A percentile compares a stretch with the other conserved stretches of the same genome.
These are phyloP conservation scores for Linum trigynum DNA, from an alignment of 345 rosid genomes.

Conservation along the genomic window DNA sequence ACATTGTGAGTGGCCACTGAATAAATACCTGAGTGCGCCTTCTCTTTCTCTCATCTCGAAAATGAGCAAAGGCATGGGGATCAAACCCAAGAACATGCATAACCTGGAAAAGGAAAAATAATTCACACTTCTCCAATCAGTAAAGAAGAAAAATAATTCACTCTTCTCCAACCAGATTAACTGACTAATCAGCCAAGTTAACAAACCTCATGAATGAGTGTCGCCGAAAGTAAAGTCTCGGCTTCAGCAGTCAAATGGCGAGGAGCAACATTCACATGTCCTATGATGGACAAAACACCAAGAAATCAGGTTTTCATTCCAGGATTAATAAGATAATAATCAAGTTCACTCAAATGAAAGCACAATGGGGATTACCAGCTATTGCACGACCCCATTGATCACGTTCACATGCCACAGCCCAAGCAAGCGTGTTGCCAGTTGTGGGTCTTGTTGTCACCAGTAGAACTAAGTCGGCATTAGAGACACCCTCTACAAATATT, in stretches of 20 bases:
- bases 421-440: conserved; percentile 96
- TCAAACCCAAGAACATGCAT: conserved; percentile 99
- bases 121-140: neutral
- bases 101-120: conserved; percentile 41
- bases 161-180: conserved; percentile 7
- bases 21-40: conserved; percentile 72
- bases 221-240: conserved; percentile 91
- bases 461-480: conserved; percentile 84
- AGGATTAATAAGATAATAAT: neutral
- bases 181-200: conserved; percentile 10
- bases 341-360: neutral
- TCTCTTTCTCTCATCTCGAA: conserved; percentile 95
- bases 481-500: conserved; percentile 61
- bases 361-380: conserved; percentile 49
- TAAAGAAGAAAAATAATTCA: neutral
- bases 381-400: conserved; percentile 99
- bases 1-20: neutral
- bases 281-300: conserved; percentile 23
- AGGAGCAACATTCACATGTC: conserved; percentile 99
- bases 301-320: conserved; percentile 12
- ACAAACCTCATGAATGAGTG: conserved; percentile 87
- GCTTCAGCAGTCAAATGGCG: conserved; percentile 98
- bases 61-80: conserved; percentile 97
- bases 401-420: conserved; percentile 99
- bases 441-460: conserved; percentile 98